Evolutionary conservation across 78 protist genomes (phyloP), one percentile per base, ranked within the genome.

Genomic region (Mastigamoeba balamuthi): DNA sequence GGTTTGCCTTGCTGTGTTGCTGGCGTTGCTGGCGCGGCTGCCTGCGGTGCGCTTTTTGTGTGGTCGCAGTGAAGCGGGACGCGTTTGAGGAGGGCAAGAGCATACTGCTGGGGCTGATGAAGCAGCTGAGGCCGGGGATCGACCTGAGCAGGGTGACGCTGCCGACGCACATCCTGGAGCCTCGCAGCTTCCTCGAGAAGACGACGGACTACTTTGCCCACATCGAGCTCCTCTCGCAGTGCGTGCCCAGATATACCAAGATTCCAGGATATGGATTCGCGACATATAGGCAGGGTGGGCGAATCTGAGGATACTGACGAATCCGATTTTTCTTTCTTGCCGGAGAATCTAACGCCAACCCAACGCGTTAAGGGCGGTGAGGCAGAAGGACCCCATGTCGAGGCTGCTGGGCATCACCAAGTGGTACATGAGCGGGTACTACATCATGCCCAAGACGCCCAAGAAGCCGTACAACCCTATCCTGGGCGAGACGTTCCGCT

Each of bases 381-480:
- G 39, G 33, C 4, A 63, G 4, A 36, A 6, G 1, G 80, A 84
- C n/a, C 95, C 94, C n/a, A 41, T 83, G 29, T 79, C 82, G 39
- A 77, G 96, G 30, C 17, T 95, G 28, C 4, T 82, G 10, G 65
- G n/a, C 3, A 75, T 93, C 27, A 38, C 65, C 25, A 29, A 66
- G 68, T 95, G 96, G 96, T 93, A 85, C 41, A 67, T 95, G n/a
- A 76, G 93, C 0, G 97, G 95, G 1, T 95, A 85, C 77, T 82
- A 86, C 39, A 41, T 80, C 48, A 72, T 40, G 33, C 90, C 93
- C 3, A 81, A 88, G 74, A 95, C 92, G 1, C 89, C 88, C 30
- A 89, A 91, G 69, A 95, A 95, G 76, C 98, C 98, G 29, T 95
- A 95, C 80, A 95, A 95, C 69, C 95, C 98, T 3, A 74, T 91